These are phyloP conservation scores for Ceratocystis eucalypticola DNA, from an alignment of 2,329 filamentous ascomycete species.

Conservation along the genomic window DNA sequence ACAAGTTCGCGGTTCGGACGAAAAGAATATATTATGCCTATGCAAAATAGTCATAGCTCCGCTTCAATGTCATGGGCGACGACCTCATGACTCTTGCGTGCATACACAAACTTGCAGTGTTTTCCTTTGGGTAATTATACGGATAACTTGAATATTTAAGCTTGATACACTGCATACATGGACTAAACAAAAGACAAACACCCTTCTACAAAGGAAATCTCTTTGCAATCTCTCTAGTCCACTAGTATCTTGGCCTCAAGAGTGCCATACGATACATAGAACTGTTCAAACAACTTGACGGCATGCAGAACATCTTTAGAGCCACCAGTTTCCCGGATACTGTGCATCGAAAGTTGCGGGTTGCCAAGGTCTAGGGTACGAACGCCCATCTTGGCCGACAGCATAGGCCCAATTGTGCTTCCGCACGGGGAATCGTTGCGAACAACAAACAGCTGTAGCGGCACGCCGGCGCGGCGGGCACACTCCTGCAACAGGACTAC, in stretches of 20 bases:
- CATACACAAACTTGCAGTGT: background rate
- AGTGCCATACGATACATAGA: slow-evolving; percentile 72
- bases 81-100: background rate
- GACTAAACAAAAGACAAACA: background rate
- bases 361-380: slow-evolving; percentile 88
- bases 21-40: background rate
- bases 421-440: slow-evolving; percentile 91
- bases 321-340: slow-evolving; percentile 84
- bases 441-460: slow-evolving; percentile 89
- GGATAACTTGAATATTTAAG: background rate
- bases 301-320: slow-evolving; percentile 77
- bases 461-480: slow-evolving; percentile 60
- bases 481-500: slow-evolving; percentile 86
- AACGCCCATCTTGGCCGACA: slow-evolving; percentile 72
- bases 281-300: slow-evolving; percentile 73
- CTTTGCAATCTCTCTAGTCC: slow-evolving; percentile 39
- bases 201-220: too few species aligned
- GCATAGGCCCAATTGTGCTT: slow-evolving; percentile 94
- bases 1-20: background rate
- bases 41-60: background rate
- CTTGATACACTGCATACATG: background rate
- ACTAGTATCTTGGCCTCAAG: slow-evolving; percentile 73
- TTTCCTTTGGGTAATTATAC: background rate
- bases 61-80: background rate
- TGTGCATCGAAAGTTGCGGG: slow-evolving; percentile 92